A percentile compares a stretch with the other conserved stretches of the same genome.
These are phyloP conservation scores for Phycomyces blakesleeanus DNA, from an alignment of 192 early-diverging fungal genomes.

Conservation along the genomic window DNA sequence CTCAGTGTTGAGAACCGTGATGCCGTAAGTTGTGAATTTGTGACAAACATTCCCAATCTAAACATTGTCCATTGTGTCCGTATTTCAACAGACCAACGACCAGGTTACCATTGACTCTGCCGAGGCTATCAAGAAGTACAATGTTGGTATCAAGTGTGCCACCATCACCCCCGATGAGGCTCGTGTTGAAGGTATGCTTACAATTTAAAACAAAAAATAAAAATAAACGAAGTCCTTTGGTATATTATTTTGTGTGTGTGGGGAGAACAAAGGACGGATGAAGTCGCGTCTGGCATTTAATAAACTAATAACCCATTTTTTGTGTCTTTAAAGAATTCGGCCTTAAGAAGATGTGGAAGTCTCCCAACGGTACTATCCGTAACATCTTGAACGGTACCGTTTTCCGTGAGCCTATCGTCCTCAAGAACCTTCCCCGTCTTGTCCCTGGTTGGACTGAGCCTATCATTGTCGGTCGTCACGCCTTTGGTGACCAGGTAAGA, in stretches of 20 bases:
- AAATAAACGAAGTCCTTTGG: background rate
- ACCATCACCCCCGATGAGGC: slow-evolving; percentile 97
- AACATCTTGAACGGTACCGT: slow-evolving; percentile 97
- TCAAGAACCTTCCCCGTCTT: slow-evolving; percentile 86
- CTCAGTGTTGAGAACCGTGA: slow-evolving; percentile 91
- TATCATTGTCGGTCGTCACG: slow-evolving; percentile 95
- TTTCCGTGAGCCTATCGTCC: slow-evolving; percentile 96
- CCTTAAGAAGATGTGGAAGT: slow-evolving; percentile 98
- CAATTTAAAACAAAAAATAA: background rate
- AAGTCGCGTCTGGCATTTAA: no score
- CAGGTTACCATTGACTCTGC: slow-evolving; percentile 94
- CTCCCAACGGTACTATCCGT: slow-evolving; percentile 94
- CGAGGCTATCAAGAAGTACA: slow-evolving; percentile 95
- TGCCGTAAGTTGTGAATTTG: slow-evolving; percentile 31
- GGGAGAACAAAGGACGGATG: background rate
- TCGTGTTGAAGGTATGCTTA: slow-evolving; percentile 68
- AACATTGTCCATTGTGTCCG: background rate
- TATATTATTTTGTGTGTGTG: background rate
- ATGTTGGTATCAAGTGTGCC: slow-evolving; percentile 98
- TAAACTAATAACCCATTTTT: background rate
- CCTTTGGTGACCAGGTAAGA: slow-evolving; percentile 88
- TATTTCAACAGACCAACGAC: slow-evolving; percentile 68
- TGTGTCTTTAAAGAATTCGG: slow-evolving; percentile 83
- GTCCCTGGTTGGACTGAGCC: slow-evolving; percentile 94
- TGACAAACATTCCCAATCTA: no score